Conservation (phyloP, 768 basidiomycete genomes). For the Chalciporus sphaerocephalus region DNA sequence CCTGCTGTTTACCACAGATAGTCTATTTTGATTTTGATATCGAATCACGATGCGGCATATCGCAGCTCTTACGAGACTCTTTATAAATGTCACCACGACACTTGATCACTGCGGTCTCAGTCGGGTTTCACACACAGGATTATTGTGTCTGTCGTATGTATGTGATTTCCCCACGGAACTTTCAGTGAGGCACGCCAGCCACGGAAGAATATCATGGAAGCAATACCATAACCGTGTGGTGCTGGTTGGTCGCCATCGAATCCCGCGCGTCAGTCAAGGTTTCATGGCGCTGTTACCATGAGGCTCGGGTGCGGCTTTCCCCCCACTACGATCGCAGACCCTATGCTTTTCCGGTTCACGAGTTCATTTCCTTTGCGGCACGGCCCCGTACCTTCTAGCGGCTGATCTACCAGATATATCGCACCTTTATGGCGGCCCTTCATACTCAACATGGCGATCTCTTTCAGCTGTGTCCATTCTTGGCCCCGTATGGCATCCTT, state of each 20-base stretch:
- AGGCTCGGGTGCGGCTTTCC: conserved; percentile 29
- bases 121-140: conserved; percentile 2
- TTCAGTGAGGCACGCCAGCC: conserved; percentile 8
- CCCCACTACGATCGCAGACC: conserved; percentile 19
- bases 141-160: conserved; percentile 5
- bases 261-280: conserved; percentile 32
- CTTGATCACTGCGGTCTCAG: conserved; percentile 16
- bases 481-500: conserved; percentile 12
- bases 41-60: conserved; percentile 15
- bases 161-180: conserved; percentile 17
- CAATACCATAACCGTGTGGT: conserved; percentile 24
- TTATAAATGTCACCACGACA: conserved; percentile 11
- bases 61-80: conserved; percentile 22
- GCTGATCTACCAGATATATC: conserved; percentile 36
- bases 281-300: conserved; percentile 33
- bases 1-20: conserved; percentile 20
- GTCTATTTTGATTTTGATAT: conserved; percentile 12
- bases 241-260: conserved; percentile 28
- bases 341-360: conserved; percentile 20
- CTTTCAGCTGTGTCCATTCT: conserved; percentile 27
- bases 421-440: conserved; percentile 8
- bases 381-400: conserved; percentile 14
- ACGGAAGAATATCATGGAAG: conserved; percentile 26
- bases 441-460: conserved; percentile 18
- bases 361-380: conserved; percentile 23